Conservation (phyloP, 2,329 filamentous ascomycete species). For the Epichloe baconii region DNA sequence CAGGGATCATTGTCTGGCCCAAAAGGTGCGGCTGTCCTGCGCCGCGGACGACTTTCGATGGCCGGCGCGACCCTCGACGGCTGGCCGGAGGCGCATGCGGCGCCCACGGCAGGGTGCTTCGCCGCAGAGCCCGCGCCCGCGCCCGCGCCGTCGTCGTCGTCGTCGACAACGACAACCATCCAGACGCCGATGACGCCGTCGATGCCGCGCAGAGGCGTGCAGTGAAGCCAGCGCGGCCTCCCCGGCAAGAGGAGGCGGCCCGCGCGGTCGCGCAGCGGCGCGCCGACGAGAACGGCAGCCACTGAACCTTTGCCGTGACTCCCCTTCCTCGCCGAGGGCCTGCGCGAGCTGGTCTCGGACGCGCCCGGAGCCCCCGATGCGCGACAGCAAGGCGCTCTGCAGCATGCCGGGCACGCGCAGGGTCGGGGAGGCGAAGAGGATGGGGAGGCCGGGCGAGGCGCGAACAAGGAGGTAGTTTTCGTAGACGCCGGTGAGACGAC, state of each 20-base stretch:
- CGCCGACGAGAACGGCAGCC: slow-evolving; percentile 14
- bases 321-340: slow-evolving; percentile 55
- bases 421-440: slow-evolving; percentile 55
- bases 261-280: too few species aligned
- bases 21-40: not conserved
- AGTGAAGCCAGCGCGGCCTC: too few species aligned
- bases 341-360: slow-evolving; percentile 33
- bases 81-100: too few species aligned
- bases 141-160: too few species aligned
- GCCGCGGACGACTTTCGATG: not conserved
- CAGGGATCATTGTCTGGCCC: not conserved
- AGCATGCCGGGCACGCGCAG: slow-evolving; percentile 55
- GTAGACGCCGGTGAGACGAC: slow-evolving; percentile 21
- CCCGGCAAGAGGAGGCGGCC: too few species aligned
- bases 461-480: slow-evolving; percentile 50
- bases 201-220: too few species aligned
- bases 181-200: too few species aligned
- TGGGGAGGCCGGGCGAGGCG: slow-evolving; percentile 49
- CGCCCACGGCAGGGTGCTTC: too few species aligned
- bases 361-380: slow-evolving; percentile 36
- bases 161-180: too few species aligned
- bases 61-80: slow-evolving; percentile 15
- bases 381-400: slow-evolving; percentile 42
- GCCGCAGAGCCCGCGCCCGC: too few species aligned
- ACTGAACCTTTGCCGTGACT: slow-evolving; percentile 62